Conservation (phyloP, 2,329 filamentous ascomycete genomes). For the Trichophyton equinum region DNA sequence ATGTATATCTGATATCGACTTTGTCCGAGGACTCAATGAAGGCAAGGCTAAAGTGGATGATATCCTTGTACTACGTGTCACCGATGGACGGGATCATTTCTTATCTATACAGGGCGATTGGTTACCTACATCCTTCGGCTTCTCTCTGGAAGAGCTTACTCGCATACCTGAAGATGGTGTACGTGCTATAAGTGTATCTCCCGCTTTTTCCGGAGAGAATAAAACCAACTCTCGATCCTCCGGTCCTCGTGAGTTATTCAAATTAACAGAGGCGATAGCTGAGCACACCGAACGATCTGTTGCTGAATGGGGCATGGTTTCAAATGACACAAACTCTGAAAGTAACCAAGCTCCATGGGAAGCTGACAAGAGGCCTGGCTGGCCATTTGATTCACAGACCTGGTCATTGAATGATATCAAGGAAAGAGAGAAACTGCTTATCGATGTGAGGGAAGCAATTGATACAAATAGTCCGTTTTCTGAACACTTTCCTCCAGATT, state of each 20-base stretch:
- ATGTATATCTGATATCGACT: constrained; percentile 49
- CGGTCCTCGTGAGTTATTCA: constrained; percentile 78
- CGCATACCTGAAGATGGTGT: constrained; percentile 67
- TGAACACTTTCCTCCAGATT: constrained; percentile 50
- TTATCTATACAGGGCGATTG: constrained; percentile 67
- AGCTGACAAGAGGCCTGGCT: constrained; percentile 35
- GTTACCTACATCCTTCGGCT: constrained; percentile 70
- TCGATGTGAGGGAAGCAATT: constrained; percentile 49
- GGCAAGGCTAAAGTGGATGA: constrained; percentile 59
- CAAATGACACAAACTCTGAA: constrained; percentile 19
- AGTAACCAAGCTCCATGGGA: constrained; percentile 41
- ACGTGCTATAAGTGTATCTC: constrained; percentile 45
- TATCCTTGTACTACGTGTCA: constrained; percentile 72
- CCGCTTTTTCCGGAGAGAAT: constrained; percentile 18
- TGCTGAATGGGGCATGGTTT: constrained; percentile 51
- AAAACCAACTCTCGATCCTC: constrained; percentile 48
- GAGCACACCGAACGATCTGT: constrained; percentile 45
- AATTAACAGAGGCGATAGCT: constrained; percentile 69
- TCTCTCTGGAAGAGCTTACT: constrained; percentile 78
- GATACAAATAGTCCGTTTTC: constrained; percentile 56
- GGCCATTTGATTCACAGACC: constrained; percentile 47
- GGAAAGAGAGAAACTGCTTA: constrained; percentile 34
- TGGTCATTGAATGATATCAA: constrained; percentile 34
- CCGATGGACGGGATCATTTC: constrained; percentile 80
- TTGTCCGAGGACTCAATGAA: constrained; percentile 60